phyloP scores from a whole-genome alignment of 257 asterid species.

The Przewalskia tangutica region DNA sequence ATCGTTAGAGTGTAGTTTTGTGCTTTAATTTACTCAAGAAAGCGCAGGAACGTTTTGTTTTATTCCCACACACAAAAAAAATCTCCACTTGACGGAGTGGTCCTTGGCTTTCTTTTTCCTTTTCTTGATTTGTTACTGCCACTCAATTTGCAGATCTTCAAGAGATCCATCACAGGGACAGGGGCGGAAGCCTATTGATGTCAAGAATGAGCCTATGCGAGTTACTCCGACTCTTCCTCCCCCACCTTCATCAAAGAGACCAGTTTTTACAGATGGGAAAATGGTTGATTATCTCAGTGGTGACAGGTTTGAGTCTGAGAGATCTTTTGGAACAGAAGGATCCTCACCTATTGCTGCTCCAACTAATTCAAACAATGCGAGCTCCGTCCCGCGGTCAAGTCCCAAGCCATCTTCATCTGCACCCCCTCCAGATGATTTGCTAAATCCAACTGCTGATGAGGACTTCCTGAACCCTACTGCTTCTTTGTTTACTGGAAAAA shows the following conservation, averaged over 20 bases:
- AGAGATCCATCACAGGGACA: constrained; percentile 66
- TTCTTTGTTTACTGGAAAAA: constrained; percentile 43
- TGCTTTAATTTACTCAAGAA: neutral
- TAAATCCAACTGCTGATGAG: constrained; percentile 26
- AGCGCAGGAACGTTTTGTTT: neutral
- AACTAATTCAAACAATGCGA: constrained; percentile 33
- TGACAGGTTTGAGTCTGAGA: constrained; percentile 46
- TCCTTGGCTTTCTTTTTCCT: neutral
- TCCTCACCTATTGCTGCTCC: constrained; percentile 31
- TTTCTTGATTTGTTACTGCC: neutral
- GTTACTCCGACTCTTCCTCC: constrained; percentile 60
- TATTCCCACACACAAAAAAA: neutral
- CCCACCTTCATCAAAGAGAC: constrained; percentile 63
- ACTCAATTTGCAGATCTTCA: constrained; percentile 42
- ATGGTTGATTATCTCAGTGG: constrained; percentile 83
- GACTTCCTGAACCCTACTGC: constrained; percentile 85
- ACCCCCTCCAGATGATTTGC: constrained; percentile 36
- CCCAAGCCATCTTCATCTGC: constrained; percentile 29
- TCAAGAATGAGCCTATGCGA: constrained; percentile 27
- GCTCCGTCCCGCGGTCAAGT: constrained; percentile 22
- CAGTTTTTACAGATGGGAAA: constrained; percentile 34
- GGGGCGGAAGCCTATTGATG: constrained; percentile 35
- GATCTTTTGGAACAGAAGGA: constrained; percentile 34
- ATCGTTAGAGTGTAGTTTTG: neutral
- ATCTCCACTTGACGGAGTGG: neutral